Evolutionary conservation across 2,329 filamentous ascomycete species (phyloP).

Genomic region (Akanthomyces dipterigenus): DNA sequence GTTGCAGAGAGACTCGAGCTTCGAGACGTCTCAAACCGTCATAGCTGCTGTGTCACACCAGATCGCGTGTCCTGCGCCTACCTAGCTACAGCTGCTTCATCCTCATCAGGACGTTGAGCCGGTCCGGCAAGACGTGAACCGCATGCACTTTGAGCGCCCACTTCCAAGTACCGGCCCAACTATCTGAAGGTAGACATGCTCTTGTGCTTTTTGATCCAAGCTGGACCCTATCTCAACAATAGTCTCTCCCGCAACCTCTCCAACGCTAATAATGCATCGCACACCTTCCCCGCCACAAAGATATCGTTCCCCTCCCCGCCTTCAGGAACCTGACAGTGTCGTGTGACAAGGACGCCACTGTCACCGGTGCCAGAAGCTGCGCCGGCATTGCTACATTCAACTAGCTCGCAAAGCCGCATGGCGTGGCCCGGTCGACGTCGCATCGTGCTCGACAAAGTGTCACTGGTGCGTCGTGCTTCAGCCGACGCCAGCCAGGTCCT

Average conservation of each 20-base stretch:
- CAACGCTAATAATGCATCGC: neutral
- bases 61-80: too few species aligned
- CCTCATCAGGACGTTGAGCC: too few species aligned
- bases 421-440: neutral
- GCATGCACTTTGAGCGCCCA: too few species aligned
- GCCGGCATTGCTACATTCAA: neutral
- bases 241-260: neutral
- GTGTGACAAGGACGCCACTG: conserved; percentile 2
- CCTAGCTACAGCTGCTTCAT: too few species aligned
- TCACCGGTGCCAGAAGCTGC: neutral
- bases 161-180: too few species aligned
- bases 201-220: neutral
- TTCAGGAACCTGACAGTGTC: neutral
- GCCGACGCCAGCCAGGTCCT: conserved; percentile 1
- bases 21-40: too few species aligned
- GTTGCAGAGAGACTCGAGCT: too few species aligned
- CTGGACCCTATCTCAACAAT: neutral
- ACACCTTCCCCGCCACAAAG: neutral
- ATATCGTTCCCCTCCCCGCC: neutral
- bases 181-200: neutral
- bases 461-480: neutral
- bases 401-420: neutral
- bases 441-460: neutral
- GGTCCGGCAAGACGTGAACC: too few species aligned
- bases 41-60: too few species aligned